phyloP scores from a whole-genome alignment of 208 protist genomes.

The Pavlovales sp. region DNA sequence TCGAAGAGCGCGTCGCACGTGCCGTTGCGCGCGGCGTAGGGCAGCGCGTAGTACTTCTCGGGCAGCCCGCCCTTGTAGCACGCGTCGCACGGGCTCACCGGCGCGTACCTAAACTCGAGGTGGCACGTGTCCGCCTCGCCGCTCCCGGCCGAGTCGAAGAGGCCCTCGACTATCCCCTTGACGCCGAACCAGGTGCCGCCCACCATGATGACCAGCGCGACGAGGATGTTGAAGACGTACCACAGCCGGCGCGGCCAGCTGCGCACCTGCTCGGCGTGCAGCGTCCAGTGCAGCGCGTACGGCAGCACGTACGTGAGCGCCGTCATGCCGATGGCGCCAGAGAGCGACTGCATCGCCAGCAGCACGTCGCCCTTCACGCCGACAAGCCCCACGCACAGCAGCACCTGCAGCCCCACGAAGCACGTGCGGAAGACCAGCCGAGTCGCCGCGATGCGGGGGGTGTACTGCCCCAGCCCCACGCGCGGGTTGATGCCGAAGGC shows the following conservation, averaged over 20 bases:
- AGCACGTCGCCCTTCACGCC: constrained; percentile 14
- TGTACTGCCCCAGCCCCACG: neutral
- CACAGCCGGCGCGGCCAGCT: neutral
- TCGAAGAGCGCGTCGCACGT: neutral
- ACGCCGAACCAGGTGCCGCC: neutral
- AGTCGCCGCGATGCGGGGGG: neutral
- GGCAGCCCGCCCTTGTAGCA: constrained; percentile 8
- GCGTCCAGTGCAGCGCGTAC: neutral
- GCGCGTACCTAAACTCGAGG: neutral
- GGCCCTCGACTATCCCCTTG: neutral
- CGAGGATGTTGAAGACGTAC: constrained; percentile 4
- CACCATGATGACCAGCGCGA: neutral
- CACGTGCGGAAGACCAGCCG: constrained; percentile 1
- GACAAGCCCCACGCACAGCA: neutral
- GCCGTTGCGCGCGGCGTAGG: too few relatives aligned
- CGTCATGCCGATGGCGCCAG: constrained; percentile 21
- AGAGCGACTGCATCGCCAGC: neutral
- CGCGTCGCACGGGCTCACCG: neutral
- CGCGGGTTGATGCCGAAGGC: constrained; percentile 14
- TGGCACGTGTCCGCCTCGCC: neutral
- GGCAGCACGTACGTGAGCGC: constrained; percentile 34
- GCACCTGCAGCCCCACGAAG: constrained; percentile 18
- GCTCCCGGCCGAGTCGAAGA: neutral
- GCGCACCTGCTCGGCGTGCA: neutral
- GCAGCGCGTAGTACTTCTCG: neutral